These are phyloP conservation scores for Penicillium sp. DNA, from an alignment of 2,329 filamentous ascomycete species.

Conservation along the genomic window DNA sequence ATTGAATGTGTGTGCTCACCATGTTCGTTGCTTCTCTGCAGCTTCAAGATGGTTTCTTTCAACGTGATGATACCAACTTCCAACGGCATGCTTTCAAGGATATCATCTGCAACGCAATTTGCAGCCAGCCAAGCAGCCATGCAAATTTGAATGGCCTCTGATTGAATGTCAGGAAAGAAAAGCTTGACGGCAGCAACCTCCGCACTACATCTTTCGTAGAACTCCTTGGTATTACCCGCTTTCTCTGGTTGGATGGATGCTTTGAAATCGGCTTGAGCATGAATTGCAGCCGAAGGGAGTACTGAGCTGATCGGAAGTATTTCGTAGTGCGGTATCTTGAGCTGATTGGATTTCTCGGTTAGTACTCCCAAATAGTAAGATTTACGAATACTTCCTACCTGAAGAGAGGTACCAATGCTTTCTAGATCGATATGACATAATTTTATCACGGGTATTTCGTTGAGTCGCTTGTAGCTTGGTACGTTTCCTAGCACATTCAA, in stretches of 20 bases:
- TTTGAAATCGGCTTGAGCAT: conserved; percentile 1
- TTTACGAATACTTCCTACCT: neutral
- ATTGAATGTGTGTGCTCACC: neutral
- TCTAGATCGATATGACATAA: neutral
- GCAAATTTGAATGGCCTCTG: neutral
- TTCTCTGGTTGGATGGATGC: neutral
- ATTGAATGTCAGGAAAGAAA: conserved; percentile 1
- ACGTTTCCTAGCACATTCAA: neutral
- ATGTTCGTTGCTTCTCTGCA: neutral
- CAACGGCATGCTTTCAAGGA: neutral
- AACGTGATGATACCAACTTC: neutral
- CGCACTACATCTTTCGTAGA: conserved; percentile 3
- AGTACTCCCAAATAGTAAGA: neutral
- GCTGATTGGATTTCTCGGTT: neutral
- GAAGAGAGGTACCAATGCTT: neutral
- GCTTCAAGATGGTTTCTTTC: neutral
- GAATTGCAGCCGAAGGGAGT: neutral
- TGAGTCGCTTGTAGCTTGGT: neutral
- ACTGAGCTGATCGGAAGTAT: neutral
- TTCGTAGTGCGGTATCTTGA: conserved; percentile 1
- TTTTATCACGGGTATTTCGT: neutral
- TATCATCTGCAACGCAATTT: conserved; percentile 1
- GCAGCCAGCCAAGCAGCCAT: conserved; percentile 6
- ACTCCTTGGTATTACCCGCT: neutral
- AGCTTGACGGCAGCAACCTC: conserved; percentile 1